Evolutionary conservation across 257 asterid species (phyloP).

Genomic region (Vinca minor): DNA sequence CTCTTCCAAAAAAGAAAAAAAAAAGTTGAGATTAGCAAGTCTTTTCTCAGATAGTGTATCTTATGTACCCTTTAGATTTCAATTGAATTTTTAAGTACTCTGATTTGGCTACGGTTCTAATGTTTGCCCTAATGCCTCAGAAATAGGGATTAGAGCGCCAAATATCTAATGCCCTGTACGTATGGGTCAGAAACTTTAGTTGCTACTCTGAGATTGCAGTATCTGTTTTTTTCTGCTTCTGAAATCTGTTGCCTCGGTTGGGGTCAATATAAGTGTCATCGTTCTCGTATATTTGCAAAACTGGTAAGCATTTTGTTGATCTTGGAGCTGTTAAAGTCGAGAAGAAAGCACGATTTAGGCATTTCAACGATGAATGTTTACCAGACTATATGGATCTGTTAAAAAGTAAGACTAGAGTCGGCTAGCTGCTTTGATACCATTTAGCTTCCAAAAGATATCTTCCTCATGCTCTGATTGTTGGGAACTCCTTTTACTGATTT

Average conservation of each 20-base stretch:
- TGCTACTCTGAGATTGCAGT: neutral
- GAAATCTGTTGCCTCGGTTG: neutral
- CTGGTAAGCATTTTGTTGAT: no score
- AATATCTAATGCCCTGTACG: neutral
- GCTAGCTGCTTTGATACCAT: no score
- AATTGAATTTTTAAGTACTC: conserved; percentile 25
- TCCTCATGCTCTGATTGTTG: no score
- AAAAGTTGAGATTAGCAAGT: neutral
- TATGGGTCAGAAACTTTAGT: neutral
- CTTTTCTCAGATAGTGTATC: neutral
- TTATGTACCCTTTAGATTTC: neutral
- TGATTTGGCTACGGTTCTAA: neutral
- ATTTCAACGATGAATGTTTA: no score
- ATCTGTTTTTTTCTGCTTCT: neutral
- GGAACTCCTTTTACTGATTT: no score
- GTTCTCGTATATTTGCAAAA: neutral
- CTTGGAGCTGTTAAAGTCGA: no score
- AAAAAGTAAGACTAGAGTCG: no score
- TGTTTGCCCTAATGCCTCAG: neutral
- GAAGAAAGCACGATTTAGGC: no score
- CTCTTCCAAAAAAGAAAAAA: neutral
- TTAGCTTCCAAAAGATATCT: no score
- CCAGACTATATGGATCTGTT: no score
- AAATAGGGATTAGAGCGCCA: neutral
- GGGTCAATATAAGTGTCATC: no score